Evolutionary conservation across 495 filamentous ascomycete species (phyloP), one percentile per base, ranked within the genome.

Genomic region (Oleoguttula mirabilis): DNA sequence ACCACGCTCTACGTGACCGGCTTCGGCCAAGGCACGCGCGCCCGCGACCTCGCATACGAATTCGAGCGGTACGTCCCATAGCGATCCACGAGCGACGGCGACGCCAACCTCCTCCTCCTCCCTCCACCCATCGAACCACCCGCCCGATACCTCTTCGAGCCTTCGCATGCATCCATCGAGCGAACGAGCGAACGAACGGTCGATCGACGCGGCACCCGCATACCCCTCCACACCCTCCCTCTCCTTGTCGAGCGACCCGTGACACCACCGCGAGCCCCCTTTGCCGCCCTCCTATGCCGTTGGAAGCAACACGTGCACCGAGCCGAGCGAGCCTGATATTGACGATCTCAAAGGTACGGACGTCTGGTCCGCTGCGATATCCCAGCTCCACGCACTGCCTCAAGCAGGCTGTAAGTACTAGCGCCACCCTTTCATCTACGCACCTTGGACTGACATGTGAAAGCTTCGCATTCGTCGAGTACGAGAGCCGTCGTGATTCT

Each of bases 1-100:
- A 94, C 88, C 31, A 98, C 90, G 22, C 85, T 98, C 43, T 98
- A 98, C 72, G 90, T 95, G 50, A 82, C 75, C 48, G 90, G 90
- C 71, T 99, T 99, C 66, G 90, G 88, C 71, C 88, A 94, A 65
- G 92, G 90, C 59, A 99, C 90, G 62, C 87, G 90, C 71, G 90
- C 90, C 62, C 86, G 92, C 75, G 90, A 99, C 69, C 85, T 99
- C 66, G 90, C 90, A 71, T 96, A 94, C 83, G 90, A 99, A 75
- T 95, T 95, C 82, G 87, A 94, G 83, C 84, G 88, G 92, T 98
- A 92, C 73, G 82, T 87, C 68, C 32, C 51, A 50, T 55, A 44
- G 36, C 46, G 35, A 46, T 17, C 30, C 24, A 28, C 47, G 38
- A 49, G 10, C 46, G 14, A 37, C 32, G 32, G 43, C 20, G 10